Percentiles rank a stretch among this genome's conserved stretches.
Evolutionary conservation across 2,329 filamentous ascomycete species (phyloP).

Genomic region (Graphilbum ipis-grandicollis): DNA sequence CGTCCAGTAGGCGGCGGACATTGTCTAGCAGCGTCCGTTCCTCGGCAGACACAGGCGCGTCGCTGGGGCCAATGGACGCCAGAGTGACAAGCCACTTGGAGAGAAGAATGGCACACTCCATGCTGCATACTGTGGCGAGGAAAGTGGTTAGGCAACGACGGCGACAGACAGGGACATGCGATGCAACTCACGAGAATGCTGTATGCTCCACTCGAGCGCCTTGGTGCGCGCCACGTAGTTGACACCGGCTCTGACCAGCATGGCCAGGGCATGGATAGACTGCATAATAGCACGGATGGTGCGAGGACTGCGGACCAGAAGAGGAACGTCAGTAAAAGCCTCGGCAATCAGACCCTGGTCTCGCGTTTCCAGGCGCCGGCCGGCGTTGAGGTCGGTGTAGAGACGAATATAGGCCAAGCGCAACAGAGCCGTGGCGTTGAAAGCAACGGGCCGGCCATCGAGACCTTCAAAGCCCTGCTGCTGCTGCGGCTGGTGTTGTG

Average conservation of each 20-base stretch:
- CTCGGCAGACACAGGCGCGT: conserved; percentile 30
- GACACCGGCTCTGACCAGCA: conserved; percentile 45
- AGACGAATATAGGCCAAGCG: conserved; percentile 46
- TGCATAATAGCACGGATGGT: conserved; percentile 49
- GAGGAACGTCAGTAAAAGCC: conserved; percentile 39
- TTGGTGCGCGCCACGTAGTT: conserved; percentile 45
- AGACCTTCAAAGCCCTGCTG: background rate
- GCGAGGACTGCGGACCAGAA: conserved; percentile 38
- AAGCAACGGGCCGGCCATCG: conserved; percentile 42
- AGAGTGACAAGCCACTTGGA: conserved; percentile 45
- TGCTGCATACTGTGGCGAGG: conserved; percentile 41
- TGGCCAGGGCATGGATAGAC: conserved; percentile 49
- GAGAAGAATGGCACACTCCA: conserved; percentile 42
- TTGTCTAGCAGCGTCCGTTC: conserved; percentile 38
- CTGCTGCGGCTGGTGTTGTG: background rate
- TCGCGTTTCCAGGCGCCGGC: conserved; percentile 45
- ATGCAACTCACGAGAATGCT: conserved; percentile 34
- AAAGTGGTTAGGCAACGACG: too few species aligned
- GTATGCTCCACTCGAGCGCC: conserved; percentile 44
- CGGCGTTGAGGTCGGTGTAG: conserved; percentile 46
- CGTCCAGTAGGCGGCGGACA: conserved; percentile 39
- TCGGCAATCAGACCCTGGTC: conserved; percentile 44
- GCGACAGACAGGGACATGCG: too few species aligned
- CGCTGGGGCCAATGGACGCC: conserved; percentile 29
- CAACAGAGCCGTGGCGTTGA: conserved; percentile 45